A percentile compares a stretch with the other conserved stretches of the same genome.
These are phyloP conservation scores for Floccularia luteovirens DNA, from an alignment of 768 basidiomycete genomes.

Conservation along the genomic window DNA sequence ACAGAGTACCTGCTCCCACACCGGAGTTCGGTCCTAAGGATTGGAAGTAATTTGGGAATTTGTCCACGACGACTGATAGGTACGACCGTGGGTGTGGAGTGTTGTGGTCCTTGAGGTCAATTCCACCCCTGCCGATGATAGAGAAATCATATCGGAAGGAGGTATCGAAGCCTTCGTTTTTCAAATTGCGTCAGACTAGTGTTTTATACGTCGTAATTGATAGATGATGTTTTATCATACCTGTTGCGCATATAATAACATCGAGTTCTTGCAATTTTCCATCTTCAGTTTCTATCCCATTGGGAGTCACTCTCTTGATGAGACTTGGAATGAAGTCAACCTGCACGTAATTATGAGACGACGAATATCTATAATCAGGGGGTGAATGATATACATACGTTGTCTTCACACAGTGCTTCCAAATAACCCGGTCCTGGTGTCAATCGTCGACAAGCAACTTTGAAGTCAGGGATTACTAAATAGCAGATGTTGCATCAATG, in stretches of 20 bases:
- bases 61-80: conserved; percentile 48
- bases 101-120: conserved; percentile 45
- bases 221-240: conserved; percentile 17
- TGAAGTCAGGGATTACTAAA: conserved; percentile 52
- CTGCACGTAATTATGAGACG: no score
- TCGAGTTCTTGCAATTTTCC: conserved; percentile 49
- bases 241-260: conserved; percentile 57
- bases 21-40: conserved; percentile 48
- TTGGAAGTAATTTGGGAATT: conserved; percentile 67
- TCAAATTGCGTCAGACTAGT: no score
- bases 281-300: conserved; percentile 49
- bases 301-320: conserved; percentile 44
- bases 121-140: conserved; percentile 45
- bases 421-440: conserved; percentile 66
- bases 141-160: conserved; percentile 39
- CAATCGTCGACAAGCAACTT: conserved; percentile 52
- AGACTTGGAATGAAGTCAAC: conserved; percentile 43
- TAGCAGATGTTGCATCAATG: no score
- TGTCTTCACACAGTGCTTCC: conserved; percentile 55
- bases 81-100: conserved; percentile 50
- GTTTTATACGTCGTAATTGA: no score
- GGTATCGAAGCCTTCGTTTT: conserved; percentile 42
- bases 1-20: conserved; percentile 48
- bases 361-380: background rate
- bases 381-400: conserved; percentile 26